A percentile compares a stretch with the other conserved stretches of the same genome.
Conservation (phyloP, 192 early-diverging fungal genomes). For the Funneliformis mosseae region DNA sequence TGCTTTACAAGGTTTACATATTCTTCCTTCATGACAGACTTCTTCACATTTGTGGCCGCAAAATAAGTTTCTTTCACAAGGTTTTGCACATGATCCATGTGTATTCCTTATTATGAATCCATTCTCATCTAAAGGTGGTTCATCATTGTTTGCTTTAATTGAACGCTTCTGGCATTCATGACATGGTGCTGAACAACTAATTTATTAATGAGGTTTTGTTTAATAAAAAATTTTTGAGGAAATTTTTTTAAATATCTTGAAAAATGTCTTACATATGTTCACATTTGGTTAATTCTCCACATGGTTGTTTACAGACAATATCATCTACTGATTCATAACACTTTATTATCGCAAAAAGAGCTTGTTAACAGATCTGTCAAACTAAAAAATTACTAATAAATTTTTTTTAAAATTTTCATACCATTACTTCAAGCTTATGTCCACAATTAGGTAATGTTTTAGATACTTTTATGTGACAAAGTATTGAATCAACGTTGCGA, state of each 20-base stretch:
- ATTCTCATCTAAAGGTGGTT: neutral
- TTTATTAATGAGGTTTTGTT: neutral
- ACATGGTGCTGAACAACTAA: constrained; percentile 43
- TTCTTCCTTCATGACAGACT: constrained; percentile 7
- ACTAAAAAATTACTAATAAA: neutral
- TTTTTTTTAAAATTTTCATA: neutral
- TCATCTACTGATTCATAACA: constrained; percentile 33
- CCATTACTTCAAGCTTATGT: constrained; percentile 39
- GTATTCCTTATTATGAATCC: neutral
- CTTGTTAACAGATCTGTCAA: neutral
- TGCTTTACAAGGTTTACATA: constrained; percentile 44
- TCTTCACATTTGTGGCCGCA: constrained; percentile 42
- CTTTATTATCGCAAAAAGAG: neutral
- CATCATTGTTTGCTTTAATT: neutral
- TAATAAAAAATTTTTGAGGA: neutral
- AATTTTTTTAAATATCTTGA: neutral
- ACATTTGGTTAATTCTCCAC: constrained; percentile 37
- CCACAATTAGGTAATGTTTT: constrained; percentile 43
- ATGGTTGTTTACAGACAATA: constrained; percentile 37
- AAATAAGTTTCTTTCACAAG: constrained; percentile 11
- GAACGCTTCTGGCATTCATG: constrained; percentile 39
- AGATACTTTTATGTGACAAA: constrained; percentile 19
- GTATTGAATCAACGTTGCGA: neutral
- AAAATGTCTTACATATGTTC: constrained; percentile 30
- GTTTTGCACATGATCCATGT: constrained; percentile 34